phyloP scores from a whole-genome alignment of 192 early-diverging fungal species.

The Pilobolus umbonatus region DNA sequence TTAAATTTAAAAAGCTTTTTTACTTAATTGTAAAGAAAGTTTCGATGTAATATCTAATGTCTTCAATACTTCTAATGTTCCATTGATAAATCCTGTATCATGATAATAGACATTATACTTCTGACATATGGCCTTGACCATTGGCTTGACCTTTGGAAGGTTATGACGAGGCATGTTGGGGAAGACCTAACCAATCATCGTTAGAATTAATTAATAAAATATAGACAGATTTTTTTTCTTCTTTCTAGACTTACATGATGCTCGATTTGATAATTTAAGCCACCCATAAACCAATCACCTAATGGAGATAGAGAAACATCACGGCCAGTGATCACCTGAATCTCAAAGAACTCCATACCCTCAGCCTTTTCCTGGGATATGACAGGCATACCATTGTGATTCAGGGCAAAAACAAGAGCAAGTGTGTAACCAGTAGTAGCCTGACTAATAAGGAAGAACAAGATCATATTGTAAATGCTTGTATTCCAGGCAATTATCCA shows the following conservation, averaged over 20 bases:
- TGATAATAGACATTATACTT: slow-evolving; percentile 15
- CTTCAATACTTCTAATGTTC: slow-evolving; percentile 29
- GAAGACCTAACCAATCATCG: slow-evolving; percentile 48
- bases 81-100: slow-evolving; percentile 12
- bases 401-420: slow-evolving; percentile 72
- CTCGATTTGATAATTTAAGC: slow-evolving; percentile 83
- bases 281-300: slow-evolving; percentile 79
- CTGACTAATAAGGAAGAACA: slow-evolving; percentile 63
- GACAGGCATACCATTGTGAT: slow-evolving; percentile 87
- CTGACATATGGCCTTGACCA: slow-evolving; percentile 56
- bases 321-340: slow-evolving; percentile 75
- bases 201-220: neutral
- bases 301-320: slow-evolving; percentile 58
- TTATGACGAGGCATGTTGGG: slow-evolving; percentile 74
- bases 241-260: slow-evolving; percentile 63
- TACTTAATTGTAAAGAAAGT: slow-evolving; percentile 23
- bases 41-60: slow-evolving; percentile 30
- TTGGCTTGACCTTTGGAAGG: slow-evolving; percentile 57
- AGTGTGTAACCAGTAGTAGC: slow-evolving; percentile 65
- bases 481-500: slow-evolving; percentile 41
- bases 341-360: slow-evolving; percentile 69
- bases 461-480: slow-evolving; percentile 35
- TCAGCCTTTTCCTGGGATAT: slow-evolving; percentile 58
- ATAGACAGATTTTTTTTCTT: neutral
- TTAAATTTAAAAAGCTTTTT: slow-evolving; percentile 30